Evolutionary conservation across 257 asterid species (phyloP), one percentile per base, ranked within the genome.

Genomic region (Craterostigma plantagineum): DNA sequence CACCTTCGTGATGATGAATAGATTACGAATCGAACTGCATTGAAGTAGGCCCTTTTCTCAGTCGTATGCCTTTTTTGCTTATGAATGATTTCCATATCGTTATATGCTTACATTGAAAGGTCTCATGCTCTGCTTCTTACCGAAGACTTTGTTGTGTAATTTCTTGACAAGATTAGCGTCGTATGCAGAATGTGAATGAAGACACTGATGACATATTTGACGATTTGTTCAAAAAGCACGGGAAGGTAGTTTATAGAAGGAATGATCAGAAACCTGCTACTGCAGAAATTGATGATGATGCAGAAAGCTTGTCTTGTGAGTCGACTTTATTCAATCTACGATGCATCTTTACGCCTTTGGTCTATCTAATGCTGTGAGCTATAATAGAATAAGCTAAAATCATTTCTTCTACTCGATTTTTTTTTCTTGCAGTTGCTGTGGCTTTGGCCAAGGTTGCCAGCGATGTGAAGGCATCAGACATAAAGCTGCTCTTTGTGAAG

Each of bases 221-320:
- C 40, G 98, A 87, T 56, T 48, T 87, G 56, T 62, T 87, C 51
- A 61, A 70, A 16, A 87, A 74, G 70, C 60, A 81, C 23, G 98
- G 98, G 17, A 66, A 87, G 57, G 90, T 76, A 55, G 90, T 87
- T 18, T 82, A 46, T 50, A 60, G 38, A 50, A 64, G 80, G 30
- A 72, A 71, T 18, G 95, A 74, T 66, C 73, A 63, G 51, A 79
- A 74, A 52, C 33, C 92, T 30, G 49, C 71, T 50, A 52, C 33
- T 14, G 70, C 69, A 36, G 95, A 79, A 68, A 62, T 74, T 44
- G 98, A 82, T 47, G 98, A 87, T 54, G 98, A 87, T 64, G 90
- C 95, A 35, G 95, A 82, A 79, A 59, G 98, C 77, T 68, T 87
- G 64, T 68, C 90, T n/a, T 75, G 93, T 82, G 64, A 65, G 93